These are phyloP conservation scores for Zancudomyces culisetae DNA, from an alignment of 371 early-diverging fungal genomes.

Conservation along the genomic window DNA sequence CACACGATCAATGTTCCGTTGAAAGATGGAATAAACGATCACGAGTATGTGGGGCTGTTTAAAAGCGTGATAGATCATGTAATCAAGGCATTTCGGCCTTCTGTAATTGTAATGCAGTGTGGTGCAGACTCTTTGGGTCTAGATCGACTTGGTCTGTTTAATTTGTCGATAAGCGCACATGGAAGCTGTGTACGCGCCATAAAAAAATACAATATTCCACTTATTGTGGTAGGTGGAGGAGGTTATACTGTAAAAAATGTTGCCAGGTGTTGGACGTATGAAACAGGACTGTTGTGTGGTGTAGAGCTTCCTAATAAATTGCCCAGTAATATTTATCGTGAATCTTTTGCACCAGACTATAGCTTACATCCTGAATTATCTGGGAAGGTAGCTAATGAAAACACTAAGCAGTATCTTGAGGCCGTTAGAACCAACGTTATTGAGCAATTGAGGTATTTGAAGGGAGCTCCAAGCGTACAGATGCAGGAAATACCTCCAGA, in stretches of 20 bases:
- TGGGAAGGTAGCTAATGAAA: conserved; percentile 71
- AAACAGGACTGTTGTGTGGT: conserved; percentile 68
- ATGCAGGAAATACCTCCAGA: conserved; percentile 56
- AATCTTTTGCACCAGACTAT: conserved; percentile 72
- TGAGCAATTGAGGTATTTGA: conserved; percentile 77
- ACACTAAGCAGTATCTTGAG: conserved; percentile 67
- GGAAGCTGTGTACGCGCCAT: conserved; percentile 74
- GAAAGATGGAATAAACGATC: conserved; percentile 78
- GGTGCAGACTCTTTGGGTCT: conserved; percentile 91
- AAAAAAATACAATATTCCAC: conserved; percentile 58
- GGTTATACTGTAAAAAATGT: conserved; percentile 92
- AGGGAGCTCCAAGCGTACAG: conserved; percentile 91
- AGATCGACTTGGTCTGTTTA: conserved; percentile 83
- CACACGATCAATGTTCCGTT: conserved; percentile 85
- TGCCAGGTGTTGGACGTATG: conserved; percentile 85
- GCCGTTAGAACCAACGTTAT: conserved; percentile 53
- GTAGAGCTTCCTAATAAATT: conserved; percentile 50
- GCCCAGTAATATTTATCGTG: conserved; percentile 45
- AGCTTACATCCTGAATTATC: conserved; percentile 59
- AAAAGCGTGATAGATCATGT: conserved; percentile 60
- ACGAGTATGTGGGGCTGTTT: conserved; percentile 61
- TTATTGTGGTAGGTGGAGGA: conserved; percentile 83
- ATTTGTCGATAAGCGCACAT: conserved; percentile 74
- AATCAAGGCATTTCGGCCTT: conserved; percentile 60
- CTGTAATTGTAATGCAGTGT: conserved; percentile 79